Percentiles rank a stretch among this genome's conserved stretches.
Conservation (phyloP, 2,329 filamentous ascomycete species). For the Pochonia chlamydosporia region DNA sequence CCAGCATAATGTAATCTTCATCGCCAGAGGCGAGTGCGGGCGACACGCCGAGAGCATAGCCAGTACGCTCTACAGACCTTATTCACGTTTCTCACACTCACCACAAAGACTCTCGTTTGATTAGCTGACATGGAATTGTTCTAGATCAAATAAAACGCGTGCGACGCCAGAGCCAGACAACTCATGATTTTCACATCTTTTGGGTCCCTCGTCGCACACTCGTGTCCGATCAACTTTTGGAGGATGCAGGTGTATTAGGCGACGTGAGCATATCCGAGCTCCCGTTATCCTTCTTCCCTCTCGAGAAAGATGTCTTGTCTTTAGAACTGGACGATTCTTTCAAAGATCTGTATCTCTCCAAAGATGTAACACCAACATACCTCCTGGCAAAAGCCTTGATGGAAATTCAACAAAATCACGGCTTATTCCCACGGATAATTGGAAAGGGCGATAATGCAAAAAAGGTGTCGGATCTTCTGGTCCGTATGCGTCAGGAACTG, state of each 20-base stretch:
- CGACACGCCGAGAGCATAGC: constrained; percentile 80
- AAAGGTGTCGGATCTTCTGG: constrained; percentile 76
- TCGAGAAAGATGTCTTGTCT: constrained; percentile 87
- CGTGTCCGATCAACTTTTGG: constrained; percentile 84
- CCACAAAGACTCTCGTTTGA: constrained; percentile 1
- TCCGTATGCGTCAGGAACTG: constrained; percentile 87
- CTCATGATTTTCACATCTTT: constrained; percentile 95
- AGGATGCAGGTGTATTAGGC: constrained; percentile 87
- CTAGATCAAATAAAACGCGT: constrained; percentile 86
- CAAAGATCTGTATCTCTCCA: constrained; percentile 78
- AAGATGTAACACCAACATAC: constrained; percentile 87
- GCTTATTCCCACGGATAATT: constrained; percentile 88
- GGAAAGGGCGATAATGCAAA: constrained; percentile 96
- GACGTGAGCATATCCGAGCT: constrained; percentile 87
- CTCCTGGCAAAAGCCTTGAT: constrained; percentile 87
- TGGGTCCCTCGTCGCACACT: constrained; percentile 92
- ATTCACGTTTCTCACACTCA: background rate
- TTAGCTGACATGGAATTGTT: constrained; percentile 25
- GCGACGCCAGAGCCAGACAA: constrained; percentile 78
- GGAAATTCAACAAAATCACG: constrained; percentile 86
- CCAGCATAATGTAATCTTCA: constrained; percentile 91
- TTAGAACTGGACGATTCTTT: constrained; percentile 86
- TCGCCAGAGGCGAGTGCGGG: constrained; percentile 84
- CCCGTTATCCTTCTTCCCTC: constrained; percentile 81
- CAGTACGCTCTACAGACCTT: constrained; percentile 51